These are phyloP conservation scores for Xeromyces bisporus DNA, from an alignment of 495 filamentous ascomycete genomes.

Conservation along the genomic window DNA sequence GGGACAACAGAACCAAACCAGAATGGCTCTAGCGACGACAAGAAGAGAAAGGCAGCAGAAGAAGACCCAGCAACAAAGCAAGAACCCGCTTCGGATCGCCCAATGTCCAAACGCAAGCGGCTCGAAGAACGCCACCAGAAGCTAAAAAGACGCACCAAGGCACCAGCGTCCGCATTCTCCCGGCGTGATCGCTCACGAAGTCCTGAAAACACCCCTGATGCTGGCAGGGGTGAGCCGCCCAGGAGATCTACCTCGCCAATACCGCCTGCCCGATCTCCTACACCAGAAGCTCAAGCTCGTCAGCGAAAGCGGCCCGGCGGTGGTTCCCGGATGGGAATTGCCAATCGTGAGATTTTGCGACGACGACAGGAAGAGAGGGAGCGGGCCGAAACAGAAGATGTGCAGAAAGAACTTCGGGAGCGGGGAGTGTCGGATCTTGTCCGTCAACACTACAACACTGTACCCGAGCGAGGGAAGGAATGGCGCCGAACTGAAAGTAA, in stretches of 20 bases:
- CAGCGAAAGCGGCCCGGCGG: conserved; percentile 78
- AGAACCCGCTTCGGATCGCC: conserved; percentile 9
- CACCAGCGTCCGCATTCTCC: conserved; percentile 26
- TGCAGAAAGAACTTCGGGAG: conserved; percentile 27
- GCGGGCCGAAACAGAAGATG: conserved; percentile 36
- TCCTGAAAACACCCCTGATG: conserved; percentile 7
- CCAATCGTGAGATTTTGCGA: conserved; percentile 50
- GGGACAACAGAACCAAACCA: conserved; percentile 1
- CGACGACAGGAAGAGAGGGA: conserved; percentile 51
- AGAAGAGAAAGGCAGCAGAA: conserved; percentile 12
- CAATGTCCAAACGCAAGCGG: conserved; percentile 24
- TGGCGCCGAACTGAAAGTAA: conserved; percentile 86
- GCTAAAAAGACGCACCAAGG: conserved; percentile 19
- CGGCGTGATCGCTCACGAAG: conserved; percentile 23
- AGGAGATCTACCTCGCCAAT: conserved; percentile 22
- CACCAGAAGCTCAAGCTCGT: conserved; percentile 32
- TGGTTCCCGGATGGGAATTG: conserved; percentile 55
- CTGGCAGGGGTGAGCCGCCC: conserved; percentile 9
- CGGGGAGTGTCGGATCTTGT: conserved; percentile 68
- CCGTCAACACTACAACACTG: conserved; percentile 87
- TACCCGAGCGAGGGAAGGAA: conserved; percentile 68
- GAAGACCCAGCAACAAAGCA: conserved; percentile 10
- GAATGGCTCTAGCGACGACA: conserved; percentile 9
- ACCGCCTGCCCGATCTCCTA: conserved; percentile 20
- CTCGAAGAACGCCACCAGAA: conserved; percentile 29